These are phyloP conservation scores for Chamaenerion angustifolium DNA, from an alignment of 345 rosid genomes.

Conservation along the genomic window DNA sequence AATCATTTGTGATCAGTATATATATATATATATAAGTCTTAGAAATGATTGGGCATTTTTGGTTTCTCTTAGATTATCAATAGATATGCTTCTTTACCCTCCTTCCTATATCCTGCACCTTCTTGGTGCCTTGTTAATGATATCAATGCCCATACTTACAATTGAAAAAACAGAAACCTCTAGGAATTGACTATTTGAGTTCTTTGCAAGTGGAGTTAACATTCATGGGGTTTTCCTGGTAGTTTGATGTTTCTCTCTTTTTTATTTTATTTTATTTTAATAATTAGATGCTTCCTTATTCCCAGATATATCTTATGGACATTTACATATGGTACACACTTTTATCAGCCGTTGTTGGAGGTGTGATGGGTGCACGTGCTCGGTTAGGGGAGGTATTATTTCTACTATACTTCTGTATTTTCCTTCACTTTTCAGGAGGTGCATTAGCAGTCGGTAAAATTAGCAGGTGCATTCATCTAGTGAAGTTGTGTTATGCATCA, in stretches of 20 bases:
- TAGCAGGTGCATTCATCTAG: too few species aligned
- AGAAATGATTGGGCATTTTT: not conserved
- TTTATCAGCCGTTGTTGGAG: conserved; percentile 88
- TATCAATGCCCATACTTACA: too few species aligned
- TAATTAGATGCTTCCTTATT: not conserved
- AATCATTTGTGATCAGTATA: not conserved
- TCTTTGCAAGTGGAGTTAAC: not conserved
- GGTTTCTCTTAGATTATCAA: too few species aligned
- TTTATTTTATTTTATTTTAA: not conserved
- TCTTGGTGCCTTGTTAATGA: too few species aligned
- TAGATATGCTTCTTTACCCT: too few species aligned
- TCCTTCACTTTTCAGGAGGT: not conserved
- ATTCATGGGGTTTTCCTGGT: not conserved
- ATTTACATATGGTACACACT: conserved; percentile 89
- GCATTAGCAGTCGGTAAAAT: too few species aligned
- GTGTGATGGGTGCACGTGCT: conserved; percentile 96
- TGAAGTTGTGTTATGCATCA: too few species aligned
- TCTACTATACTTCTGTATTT: not conserved
- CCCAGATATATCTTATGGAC: conserved; percentile 92
- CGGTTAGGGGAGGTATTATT: conserved; percentile 85
- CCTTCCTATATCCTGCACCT: too few species aligned
- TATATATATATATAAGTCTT: too few species aligned
- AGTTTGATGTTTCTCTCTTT: not conserved
- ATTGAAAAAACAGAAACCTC: too few species aligned
- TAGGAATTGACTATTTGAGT: not conserved